Conservation (phyloP, 1,284 basidiomycete genomes). For the Cerioporus squamosus region DNA sequence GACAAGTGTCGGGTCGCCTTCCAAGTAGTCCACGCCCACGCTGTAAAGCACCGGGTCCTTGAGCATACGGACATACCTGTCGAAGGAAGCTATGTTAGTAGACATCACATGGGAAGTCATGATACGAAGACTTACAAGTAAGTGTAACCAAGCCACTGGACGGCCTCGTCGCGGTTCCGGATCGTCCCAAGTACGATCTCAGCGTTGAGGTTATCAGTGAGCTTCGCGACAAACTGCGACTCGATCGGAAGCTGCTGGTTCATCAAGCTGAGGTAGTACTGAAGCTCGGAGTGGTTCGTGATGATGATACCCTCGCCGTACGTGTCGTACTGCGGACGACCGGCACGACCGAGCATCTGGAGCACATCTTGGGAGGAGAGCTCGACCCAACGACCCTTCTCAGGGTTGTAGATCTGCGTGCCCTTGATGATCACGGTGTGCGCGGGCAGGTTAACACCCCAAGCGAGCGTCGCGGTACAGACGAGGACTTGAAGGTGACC, state of each 20-base stretch:
- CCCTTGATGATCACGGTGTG: slow-evolving; percentile 99
- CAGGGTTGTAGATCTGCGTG: slow-evolving; percentile 99
- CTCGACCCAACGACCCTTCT: slow-evolving; percentile 98
- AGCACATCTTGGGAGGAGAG: slow-evolving; percentile 96
- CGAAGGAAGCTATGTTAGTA: not conserved
- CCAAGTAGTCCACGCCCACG: slow-evolving; percentile 90
- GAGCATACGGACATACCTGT: slow-evolving; percentile 95
- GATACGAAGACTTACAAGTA: slow-evolving; percentile 71
- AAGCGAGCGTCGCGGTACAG: slow-evolving; percentile 97
- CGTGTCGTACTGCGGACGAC: slow-evolving; percentile 97
- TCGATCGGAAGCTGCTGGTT: slow-evolving; percentile 98
- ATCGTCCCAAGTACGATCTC: slow-evolving; percentile 97
- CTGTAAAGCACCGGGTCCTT: slow-evolving; percentile 89
- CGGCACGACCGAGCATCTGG: slow-evolving; percentile 98
- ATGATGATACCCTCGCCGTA: slow-evolving; percentile 99
- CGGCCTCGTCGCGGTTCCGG: slow-evolving; percentile 95
- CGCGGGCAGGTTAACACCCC: slow-evolving; percentile 99
- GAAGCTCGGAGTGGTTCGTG: slow-evolving; percentile 95
- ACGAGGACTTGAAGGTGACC: slow-evolving; percentile 95
- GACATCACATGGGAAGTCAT: not conserved
- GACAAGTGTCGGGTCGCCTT: slow-evolving; percentile 82
- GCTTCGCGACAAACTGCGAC: slow-evolving; percentile 90
- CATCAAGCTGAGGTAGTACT: slow-evolving; percentile 94
- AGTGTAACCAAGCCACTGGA: slow-evolving; percentile 96
- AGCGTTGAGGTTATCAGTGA: slow-evolving; percentile 97